These are phyloP conservation scores for Dimocarpus longan DNA, from an alignment of 345 rosid species.

Conservation along the genomic window DNA sequence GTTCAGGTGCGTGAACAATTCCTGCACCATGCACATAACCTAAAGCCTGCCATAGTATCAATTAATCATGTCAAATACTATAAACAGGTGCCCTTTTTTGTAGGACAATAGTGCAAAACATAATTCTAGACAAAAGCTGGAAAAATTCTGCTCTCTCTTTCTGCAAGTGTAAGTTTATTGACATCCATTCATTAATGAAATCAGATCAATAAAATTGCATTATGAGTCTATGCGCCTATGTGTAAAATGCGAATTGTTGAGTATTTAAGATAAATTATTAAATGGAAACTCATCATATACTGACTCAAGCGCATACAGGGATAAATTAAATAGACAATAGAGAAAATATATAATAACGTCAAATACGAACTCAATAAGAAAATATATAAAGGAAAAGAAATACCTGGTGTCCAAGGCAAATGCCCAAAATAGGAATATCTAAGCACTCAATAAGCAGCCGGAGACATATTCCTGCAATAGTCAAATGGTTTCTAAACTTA, in stretches of 20 bases:
- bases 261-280: background rate
- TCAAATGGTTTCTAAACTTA: slow-evolving; percentile 28
- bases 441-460: slow-evolving; percentile 75
- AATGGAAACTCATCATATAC: background rate
- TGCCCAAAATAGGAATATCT: slow-evolving; percentile 88
- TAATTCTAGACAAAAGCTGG: background rate
- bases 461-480: slow-evolving; percentile 81
- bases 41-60: slow-evolving; percentile 64
- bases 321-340: background rate
- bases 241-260: background rate
- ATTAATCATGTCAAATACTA: slow-evolving; percentile 15
- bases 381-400: background rate
- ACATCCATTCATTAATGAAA: background rate
- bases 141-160: background rate
- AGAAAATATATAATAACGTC: background rate
- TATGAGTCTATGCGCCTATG: background rate
- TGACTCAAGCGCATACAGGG: background rate
- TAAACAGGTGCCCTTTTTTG: background rate
- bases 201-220: background rate
- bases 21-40: slow-evolving; percentile 90
- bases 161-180: background rate
- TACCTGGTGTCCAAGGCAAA: slow-evolving; percentile 99
- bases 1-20: slow-evolving; percentile 85
- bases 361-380: background rate
- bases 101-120: background rate